Base-by-base conservation (phyloP, 192 early-diverging fungal species). In the Entomortierella chlamydospora region DNA sequence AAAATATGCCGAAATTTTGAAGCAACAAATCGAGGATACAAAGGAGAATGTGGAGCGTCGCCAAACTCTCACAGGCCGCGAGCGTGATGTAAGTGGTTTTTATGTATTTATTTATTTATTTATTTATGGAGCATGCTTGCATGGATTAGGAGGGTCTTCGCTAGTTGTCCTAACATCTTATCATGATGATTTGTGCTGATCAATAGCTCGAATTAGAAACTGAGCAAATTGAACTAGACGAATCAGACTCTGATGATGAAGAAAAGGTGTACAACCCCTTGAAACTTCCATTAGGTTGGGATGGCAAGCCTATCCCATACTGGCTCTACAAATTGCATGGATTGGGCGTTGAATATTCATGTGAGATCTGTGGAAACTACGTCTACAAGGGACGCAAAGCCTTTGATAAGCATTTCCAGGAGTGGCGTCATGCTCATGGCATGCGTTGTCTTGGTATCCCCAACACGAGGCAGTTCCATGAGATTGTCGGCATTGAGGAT, bases 241-340 rank as follows among this genome's bases (percentile, higher is more conserved):
- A 91, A 13, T 83, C 85, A 12, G 90, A 90, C 15, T 89, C 87
- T 0, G 93, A 93, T 34, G 91, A 94, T 22, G 94, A 95, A 34
- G 95, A 95, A 57, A 94, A 96, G 73, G 91, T 96, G 50, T 99
- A 99, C 78, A 99, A 99, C 64, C 97, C 97, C 22, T 87, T 98
- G 18, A 99, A 98, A 61, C 77, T 99, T 52, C 96, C 96, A 2
- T 74, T 99, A 57, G 97, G 96, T 15, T 98, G 95, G 95, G 97
- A 99, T 77, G 97, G 96, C 39, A 99, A 99, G 80, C 97, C 96
- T 22, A 99, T 99, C 83, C 97, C 97, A 22, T 99, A 94, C 79
- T 99, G 97, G 97, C 85, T 99, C 31, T 99, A 95, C 89, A 98
- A 98, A 83, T 85, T 99, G 54, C 97, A 98, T 73, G 97, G 97